Evolutionary conservation across 1,284 basidiomycete genomes (phyloP), one percentile per base, ranked within the genome.

Genomic region (Naganishia liquefaciens): DNA sequence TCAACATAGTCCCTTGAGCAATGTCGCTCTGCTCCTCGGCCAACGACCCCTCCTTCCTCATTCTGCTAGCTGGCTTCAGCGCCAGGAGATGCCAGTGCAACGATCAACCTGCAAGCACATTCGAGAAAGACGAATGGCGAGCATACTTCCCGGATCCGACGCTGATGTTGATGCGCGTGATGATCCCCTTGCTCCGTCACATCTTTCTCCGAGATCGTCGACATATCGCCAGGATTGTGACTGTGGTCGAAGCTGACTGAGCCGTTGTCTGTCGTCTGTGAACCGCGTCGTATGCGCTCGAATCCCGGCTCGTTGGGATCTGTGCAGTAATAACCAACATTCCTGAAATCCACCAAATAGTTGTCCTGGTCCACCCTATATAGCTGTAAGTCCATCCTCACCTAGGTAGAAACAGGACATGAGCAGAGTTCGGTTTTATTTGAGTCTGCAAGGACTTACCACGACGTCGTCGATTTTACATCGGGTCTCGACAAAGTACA

Each of bases 281-380:
- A 23, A 82, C 84, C 81, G 86, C 85, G 70, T 88, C 87, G 69
- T 86, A 90, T 70, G 83, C 86, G 27, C 84, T 86, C 28, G 87
- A 86, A 6, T 81, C 86, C 1, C 83, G 82, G 62, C 85, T 86
- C 21, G 80, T 82, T 7, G 3, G 68, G 68, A 44, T 63, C 67
- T 10, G 68, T 61, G 23, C 70, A 72, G 78, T 93, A 93, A 67
- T 94, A 91, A 72, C 91, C 92, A 75, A 97, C 90, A 81, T 98
- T 95, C 72, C 96, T 87, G 80, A 99, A 99, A 76, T 99, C 95
- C 68, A 99, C 96, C 37, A 99, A 85, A 79, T 97, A 99, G 80
- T 98, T 98, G 75, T 89, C 87, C 40, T 88, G 87, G 77, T 99
- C 95, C 28, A 98, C 92, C 82, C 91, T 89, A 77, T 98, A 99